Evolutionary conservation across 371 early-diverging fungal genomes (phyloP).

Genomic region (Rhizopus microsporus): DNA sequence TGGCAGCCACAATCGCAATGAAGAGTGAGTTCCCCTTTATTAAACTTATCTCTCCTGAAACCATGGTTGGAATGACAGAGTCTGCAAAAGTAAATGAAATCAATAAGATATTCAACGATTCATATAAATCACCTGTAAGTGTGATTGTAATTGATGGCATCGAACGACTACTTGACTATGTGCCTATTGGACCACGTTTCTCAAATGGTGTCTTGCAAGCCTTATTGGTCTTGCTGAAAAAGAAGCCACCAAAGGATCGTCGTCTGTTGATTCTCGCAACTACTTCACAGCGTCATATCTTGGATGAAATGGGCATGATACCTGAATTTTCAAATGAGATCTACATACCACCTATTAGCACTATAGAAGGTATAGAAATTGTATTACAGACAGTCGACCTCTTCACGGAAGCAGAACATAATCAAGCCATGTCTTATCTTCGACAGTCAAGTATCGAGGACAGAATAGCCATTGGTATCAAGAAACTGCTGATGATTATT

Average conservation of each 20-base stretch:
- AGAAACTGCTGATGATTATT: constrained; percentile 85
- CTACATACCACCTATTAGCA: constrained; percentile 76
- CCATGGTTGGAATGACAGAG: constrained; percentile 97
- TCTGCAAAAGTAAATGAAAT: constrained; percentile 92
- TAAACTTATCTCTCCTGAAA: constrained; percentile 97
- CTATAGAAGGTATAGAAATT: constrained; percentile 65
- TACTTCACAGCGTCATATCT: constrained; percentile 64
- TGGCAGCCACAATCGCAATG: constrained; percentile 97
- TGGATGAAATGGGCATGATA: constrained; percentile 87
- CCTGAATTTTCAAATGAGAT: constrained; percentile 86
- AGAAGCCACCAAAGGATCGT: constrained; percentile 87
- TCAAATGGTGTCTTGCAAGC: constrained; percentile 97
- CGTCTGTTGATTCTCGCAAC: constrained; percentile 88
- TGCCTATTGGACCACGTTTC: constrained; percentile 98
- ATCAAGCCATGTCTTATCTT: constrained; percentile 57
- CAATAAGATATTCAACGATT: constrained; percentile 94
- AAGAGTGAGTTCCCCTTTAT: constrained; percentile 97
- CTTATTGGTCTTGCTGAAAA: constrained; percentile 88
- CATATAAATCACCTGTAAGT: constrained; percentile 96
- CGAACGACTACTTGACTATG: constrained; percentile 98
- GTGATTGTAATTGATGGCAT: constrained; percentile 98
- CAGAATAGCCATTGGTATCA: constrained; percentile 82
- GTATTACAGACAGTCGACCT: constrained; percentile 68
- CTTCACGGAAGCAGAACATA: constrained; percentile 64
- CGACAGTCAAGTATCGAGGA: constrained; percentile 55